These are phyloP conservation scores for Cadophora sp. DNA, from an alignment of 2,329 filamentous ascomycete genomes.

Conservation along the genomic window DNA sequence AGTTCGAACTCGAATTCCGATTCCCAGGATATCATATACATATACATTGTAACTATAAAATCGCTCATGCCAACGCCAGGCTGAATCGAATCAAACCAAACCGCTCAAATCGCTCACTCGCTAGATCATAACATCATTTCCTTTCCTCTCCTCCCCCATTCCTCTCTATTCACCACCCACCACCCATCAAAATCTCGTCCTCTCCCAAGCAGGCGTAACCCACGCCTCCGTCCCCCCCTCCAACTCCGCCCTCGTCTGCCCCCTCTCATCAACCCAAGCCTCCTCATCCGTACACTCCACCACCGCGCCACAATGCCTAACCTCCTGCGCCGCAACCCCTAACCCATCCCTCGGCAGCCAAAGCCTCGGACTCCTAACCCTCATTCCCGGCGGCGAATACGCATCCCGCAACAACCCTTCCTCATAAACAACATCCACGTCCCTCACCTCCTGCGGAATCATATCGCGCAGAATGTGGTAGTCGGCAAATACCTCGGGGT, in stretches of 20 bases:
- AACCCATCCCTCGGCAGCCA: constrained; percentile 66
- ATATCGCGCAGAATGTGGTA: constrained; percentile 57
- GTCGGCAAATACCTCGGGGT: constrained; percentile 62
- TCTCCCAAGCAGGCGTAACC: constrained; percentile 30
- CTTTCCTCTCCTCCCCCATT: neutral
- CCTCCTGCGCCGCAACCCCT: constrained; percentile 63
- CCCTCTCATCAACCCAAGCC: constrained; percentile 57
- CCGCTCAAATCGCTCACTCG: constrained; percentile 9
- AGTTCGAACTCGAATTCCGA: neutral
- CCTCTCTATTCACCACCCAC: neutral
- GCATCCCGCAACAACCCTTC: constrained; percentile 55
- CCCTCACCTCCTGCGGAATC: constrained; percentile 57
- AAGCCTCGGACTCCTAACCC: constrained; percentile 59
- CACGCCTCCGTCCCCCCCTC: constrained; percentile 31
- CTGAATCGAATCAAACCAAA: constrained; percentile 1
- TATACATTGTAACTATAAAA: neutral
- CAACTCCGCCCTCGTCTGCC: constrained; percentile 31
- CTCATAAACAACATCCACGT: constrained; percentile 52
- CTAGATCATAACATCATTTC: neutral
- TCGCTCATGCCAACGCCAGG: constrained; percentile 8
- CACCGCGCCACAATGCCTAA: constrained; percentile 57
- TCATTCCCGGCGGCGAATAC: constrained; percentile 65
- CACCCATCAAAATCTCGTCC: constrained; percentile 32
- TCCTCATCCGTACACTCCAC: constrained; percentile 66
- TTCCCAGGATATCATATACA: constrained; percentile 12